These are phyloP conservation scores for Chromosphaera perkinsii DNA, from an alignment of 208 protist genomes.

Conservation along the genomic window DNA sequence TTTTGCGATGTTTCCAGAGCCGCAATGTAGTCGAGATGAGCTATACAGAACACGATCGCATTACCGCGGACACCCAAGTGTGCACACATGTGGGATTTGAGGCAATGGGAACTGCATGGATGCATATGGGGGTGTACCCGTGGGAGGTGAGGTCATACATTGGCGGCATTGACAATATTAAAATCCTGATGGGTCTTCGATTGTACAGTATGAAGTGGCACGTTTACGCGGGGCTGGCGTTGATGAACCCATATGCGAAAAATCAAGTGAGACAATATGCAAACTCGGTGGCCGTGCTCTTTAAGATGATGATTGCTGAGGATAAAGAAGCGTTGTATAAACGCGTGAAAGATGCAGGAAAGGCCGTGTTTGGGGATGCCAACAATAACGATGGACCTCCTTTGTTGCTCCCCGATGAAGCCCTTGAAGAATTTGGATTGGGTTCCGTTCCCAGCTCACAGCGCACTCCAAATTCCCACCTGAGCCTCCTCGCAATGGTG, in stretches of 20 bases:
- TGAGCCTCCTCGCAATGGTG: constrained; percentile 44
- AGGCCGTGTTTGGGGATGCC: constrained; percentile 22
- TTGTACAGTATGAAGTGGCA: constrained; percentile 40
- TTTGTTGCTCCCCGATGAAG: constrained; percentile 21
- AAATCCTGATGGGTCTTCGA: constrained; percentile 35
- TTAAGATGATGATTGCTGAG: constrained; percentile 34
- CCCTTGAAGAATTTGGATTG: constrained; percentile 23
- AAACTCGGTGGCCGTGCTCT: constrained; percentile 27
- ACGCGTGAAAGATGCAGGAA: constrained; percentile 10
- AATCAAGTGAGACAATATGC: constrained; percentile 33
- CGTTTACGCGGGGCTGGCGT: constrained; percentile 35
- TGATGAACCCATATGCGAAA: constrained; percentile 34
- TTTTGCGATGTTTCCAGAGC: constrained; percentile 14
- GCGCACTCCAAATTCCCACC: constrained; percentile 36
- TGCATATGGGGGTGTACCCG: constrained; percentile 25
- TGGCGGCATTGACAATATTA: constrained; percentile 46
- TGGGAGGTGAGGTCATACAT: constrained; percentile 37
- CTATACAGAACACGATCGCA: constrained; percentile 36
- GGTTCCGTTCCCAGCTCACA: constrained; percentile 10
- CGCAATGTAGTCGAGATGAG: constrained; percentile 39
- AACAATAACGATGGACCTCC: too few relatives aligned
- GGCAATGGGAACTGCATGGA: constrained; percentile 47
- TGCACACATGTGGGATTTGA: constrained; percentile 19
- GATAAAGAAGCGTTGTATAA: constrained; percentile 20
- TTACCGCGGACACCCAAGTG: constrained; percentile 46